Evolutionary conservation across 192 early-diverging fungal genomes (phyloP).

Genomic region (Coemansia sp.): DNA sequence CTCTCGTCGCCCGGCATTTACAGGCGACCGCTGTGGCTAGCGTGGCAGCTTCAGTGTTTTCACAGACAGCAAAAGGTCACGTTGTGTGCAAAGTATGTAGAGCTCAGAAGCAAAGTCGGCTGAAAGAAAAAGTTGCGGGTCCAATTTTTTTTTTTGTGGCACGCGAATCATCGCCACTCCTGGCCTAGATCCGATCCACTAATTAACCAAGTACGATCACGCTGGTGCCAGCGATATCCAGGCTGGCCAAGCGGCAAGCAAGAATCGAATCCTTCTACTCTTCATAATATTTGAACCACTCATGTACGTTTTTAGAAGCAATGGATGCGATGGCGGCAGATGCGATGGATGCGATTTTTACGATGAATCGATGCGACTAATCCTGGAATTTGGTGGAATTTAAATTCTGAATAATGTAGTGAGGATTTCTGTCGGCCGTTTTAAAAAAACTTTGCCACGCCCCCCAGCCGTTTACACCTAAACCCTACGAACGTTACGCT

Average conservation of each 20-base stretch:
- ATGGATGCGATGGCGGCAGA: background rate
- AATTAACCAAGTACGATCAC: background rate
- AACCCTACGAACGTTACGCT: constrained; percentile 8
- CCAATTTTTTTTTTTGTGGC: background rate
- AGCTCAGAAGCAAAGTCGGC: too few relatives aligned
- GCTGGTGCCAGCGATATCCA: background rate
- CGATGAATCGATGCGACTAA: background rate
- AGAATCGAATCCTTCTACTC: constrained; percentile 4
- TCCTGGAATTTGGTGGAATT: background rate
- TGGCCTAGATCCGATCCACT: background rate
- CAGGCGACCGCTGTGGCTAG: background rate
- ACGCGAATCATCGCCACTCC: background rate
- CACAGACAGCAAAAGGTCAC: background rate
- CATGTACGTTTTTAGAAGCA: constrained; percentile 20
- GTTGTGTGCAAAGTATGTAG: background rate
- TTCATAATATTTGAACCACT: constrained; percentile 17
- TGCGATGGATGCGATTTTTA: constrained; percentile 4
- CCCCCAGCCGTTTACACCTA: constrained; percentile 8
- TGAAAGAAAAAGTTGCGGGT: background rate
- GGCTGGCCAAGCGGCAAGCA: background rate
- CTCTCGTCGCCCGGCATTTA: constrained; percentile 25
- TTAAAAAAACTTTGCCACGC: constrained; percentile 13
- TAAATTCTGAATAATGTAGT: constrained; percentile 26
- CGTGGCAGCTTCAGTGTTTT: background rate
- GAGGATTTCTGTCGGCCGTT: constrained; percentile 57